These are phyloP conservation scores for Recurvomyces mirabilis DNA, from an alignment of 495 filamentous ascomycete species.

Conservation along the genomic window DNA sequence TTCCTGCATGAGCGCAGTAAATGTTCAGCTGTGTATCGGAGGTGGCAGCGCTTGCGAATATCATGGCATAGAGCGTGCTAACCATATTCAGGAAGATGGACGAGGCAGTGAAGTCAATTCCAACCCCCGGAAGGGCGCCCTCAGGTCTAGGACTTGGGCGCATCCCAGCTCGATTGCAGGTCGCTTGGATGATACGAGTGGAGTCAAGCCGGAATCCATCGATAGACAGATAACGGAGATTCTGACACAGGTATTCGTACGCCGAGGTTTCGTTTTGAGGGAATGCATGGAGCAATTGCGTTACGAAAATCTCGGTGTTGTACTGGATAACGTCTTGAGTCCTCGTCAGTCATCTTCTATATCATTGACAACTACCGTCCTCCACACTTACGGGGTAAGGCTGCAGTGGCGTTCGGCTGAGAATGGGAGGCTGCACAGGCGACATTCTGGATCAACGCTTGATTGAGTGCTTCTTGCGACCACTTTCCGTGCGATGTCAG, in stretches of 20 bases:
- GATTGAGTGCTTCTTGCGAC: neutral
- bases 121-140: neutral
- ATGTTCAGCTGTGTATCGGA: slow-evolving; percentile 1
- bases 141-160: neutral
- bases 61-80: slow-evolving; percentile 7
- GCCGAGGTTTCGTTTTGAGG: neutral
- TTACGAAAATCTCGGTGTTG: slow-evolving; percentile 8
- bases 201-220: slow-evolving; percentile 7
- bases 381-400: no score
- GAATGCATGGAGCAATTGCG: slow-evolving; percentile 12
- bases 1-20: slow-evolving; percentile 7
- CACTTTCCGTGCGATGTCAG: slow-evolving; percentile 5
- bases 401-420: slow-evolving; percentile 4
- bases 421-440: slow-evolving; percentile 5
- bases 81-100: slow-evolving; percentile 3
- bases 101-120: neutral
- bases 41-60: slow-evolving; percentile 3
- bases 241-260: slow-evolving; percentile 7
- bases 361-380: no score
- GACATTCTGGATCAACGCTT: neutral
- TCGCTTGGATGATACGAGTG: slow-evolving; percentile 1
- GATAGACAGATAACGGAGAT: slow-evolving; percentile 2
- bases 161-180: neutral
- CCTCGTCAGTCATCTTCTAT: no score
- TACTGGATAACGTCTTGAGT: neutral